Evolutionary conservation across 2,329 filamentous ascomycete genomes (phyloP).

Genomic region (Pseudovirgaria hyperparasitica): DNA sequence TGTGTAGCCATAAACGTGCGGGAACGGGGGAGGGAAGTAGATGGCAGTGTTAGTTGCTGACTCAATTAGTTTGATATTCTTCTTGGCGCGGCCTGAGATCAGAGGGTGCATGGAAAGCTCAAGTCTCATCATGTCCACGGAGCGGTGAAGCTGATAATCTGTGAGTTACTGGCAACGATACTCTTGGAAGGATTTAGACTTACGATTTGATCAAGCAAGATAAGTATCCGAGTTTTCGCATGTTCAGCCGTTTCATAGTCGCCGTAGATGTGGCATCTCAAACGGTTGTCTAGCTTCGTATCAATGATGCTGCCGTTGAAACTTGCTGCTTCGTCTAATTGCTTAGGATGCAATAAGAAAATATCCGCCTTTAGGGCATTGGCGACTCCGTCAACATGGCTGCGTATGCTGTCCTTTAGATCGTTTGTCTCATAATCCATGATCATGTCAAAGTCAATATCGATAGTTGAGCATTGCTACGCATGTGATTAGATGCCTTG

Average conservation of each 20-base stretch:
- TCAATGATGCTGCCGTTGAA: constrained; percentile 60
- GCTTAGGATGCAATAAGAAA: constrained; percentile 84
- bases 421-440: constrained; percentile 58
- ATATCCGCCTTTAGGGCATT: constrained; percentile 89
- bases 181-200: constrained; percentile 16
- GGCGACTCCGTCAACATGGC: constrained; percentile 78
- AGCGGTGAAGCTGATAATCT: constrained; percentile 48
- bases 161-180: constrained; percentile 22
- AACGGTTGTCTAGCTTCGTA: constrained; percentile 72
- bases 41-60: constrained; percentile 92
- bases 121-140: constrained; percentile 68
- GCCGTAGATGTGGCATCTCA: constrained; percentile 87
- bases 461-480: constrained; percentile 84
- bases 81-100: constrained; percentile 82
- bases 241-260: constrained; percentile 93
- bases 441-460: constrained; percentile 83
- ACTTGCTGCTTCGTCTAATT: constrained; percentile 65
- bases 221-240: constrained; percentile 88
- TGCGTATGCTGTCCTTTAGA: constrained; percentile 62
- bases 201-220: constrained; percentile 94
- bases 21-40: constrained; percentile 93
- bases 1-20: constrained; percentile 79
- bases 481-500: constrained; percentile 9
- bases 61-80: constrained; percentile 97
- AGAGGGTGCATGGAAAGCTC: constrained; percentile 83